A percentile compares a stretch with the other conserved stretches of the same genome.
Evolutionary conservation across 768 basidiomycete genomes (phyloP).

Genomic region (Kwoniella sp.): DNA sequence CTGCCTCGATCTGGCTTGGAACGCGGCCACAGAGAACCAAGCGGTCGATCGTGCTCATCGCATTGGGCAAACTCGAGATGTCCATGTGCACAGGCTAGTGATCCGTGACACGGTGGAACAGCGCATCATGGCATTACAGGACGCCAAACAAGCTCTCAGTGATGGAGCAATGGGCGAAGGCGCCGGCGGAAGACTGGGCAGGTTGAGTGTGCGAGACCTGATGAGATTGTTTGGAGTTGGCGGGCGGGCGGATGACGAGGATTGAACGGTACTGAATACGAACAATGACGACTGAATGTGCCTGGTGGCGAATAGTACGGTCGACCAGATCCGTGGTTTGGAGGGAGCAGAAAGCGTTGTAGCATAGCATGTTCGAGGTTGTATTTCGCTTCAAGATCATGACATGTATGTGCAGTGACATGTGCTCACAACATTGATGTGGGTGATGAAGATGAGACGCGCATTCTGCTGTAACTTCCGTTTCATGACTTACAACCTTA

Average conservation of each 20-base stretch:
- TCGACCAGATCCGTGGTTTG: background rate
- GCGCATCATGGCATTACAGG: conserved; percentile 59
- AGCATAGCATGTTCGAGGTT: background rate
- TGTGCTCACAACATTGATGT: background rate
- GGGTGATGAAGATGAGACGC: background rate
- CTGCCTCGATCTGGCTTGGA: conserved; percentile 51
- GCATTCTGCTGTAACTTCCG: background rate
- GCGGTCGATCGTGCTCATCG: conserved; percentile 52
- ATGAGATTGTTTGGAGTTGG: conserved; percentile 33
- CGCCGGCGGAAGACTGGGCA: conserved; percentile 32
- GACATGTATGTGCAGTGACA: background rate
- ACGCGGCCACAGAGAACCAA: conserved; percentile 45
- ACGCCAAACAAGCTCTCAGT: conserved; percentile 40
- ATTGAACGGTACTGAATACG: too few species aligned
- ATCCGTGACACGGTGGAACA: conserved; percentile 56
- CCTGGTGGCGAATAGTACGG: background rate
- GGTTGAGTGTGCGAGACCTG: conserved; percentile 36
- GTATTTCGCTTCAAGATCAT: background rate
- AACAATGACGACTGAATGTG: too few species aligned
- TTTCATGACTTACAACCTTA: background rate
- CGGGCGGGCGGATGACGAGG: conserved; percentile 12
- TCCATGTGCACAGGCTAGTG: conserved; percentile 49
- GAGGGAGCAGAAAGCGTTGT: background rate
- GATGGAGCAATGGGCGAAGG: conserved; percentile 51
- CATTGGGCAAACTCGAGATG: conserved; percentile 48